Evolutionary conservation across 176 grass and related monocot species (phyloP).

Genomic region (Microstegium vimineum): DNA sequence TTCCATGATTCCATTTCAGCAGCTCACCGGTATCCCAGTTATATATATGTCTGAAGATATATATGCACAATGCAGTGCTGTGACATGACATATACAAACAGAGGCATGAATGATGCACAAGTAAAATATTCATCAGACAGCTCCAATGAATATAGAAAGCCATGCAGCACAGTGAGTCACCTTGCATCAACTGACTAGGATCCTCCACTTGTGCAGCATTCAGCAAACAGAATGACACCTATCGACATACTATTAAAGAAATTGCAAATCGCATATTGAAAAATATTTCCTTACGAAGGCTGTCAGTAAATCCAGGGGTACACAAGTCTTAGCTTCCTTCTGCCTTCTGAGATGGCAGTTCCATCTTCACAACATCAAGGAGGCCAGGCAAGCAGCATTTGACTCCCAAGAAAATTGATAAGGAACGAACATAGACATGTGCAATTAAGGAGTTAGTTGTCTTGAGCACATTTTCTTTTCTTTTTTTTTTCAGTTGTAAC

Average conservation of each 20-base stretch:
- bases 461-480: constrained; percentile 31
- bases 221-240: constrained; percentile 58
- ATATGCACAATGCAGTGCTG: constrained; percentile 13
- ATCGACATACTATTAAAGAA: constrained; percentile 16
- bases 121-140: constrained; percentile 40
- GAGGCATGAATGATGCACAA: constrained; percentile 22
- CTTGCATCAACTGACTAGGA: constrained; percentile 33
- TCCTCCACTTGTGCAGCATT: constrained; percentile 42
- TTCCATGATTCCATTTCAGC: constrained; percentile 45
- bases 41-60: constrained; percentile 25
- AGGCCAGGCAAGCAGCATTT: constrained; percentile 36
- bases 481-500: constrained; percentile 42
- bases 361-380: constrained; percentile 22
- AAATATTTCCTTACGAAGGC: background rate
- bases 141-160: constrained; percentile 31
- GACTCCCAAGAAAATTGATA: constrained; percentile 25
- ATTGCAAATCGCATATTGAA: background rate
- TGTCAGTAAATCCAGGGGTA: constrained; percentile 35
- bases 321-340: constrained; percentile 48
- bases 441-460: constrained; percentile 54
- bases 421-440: constrained; percentile 35
- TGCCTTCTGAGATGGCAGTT: constrained; percentile 33
- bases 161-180: constrained; percentile 27
- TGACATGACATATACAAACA: constrained; percentile 36
- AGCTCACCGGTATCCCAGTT: constrained; percentile 48